A percentile compares a stretch with the other conserved stretches of the same genome.
Conservation (phyloP, 2,329 filamentous ascomycete species). For the Penicillium occitanis region DNA sequence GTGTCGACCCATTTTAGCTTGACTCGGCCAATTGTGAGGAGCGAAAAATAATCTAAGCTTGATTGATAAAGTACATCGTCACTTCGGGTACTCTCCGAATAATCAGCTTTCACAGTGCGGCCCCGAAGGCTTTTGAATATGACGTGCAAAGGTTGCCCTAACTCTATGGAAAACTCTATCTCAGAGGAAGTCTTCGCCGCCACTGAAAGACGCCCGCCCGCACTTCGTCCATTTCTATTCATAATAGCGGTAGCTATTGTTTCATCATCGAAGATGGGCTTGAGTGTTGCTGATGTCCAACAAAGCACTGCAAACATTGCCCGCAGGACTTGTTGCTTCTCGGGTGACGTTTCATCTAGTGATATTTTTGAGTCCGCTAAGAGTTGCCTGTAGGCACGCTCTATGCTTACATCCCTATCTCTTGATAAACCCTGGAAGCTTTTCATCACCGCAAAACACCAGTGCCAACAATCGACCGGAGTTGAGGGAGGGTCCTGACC, state of each 20-base stretch:
- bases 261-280: not conserved
- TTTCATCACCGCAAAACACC: not conserved
- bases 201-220: not conserved
- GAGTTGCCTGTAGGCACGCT: not conserved
- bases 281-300: not conserved
- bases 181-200: not conserved
- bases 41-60: conserved; percentile 18
- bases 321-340: not conserved
- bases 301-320: not conserved
- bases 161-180: not conserved
- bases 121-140: not conserved
- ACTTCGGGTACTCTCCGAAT: not conserved
- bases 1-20: conserved; percentile 20
- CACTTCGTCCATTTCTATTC: not conserved
- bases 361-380: not conserved
- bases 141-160: not conserved
- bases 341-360: not conserved
- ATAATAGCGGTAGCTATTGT: not conserved
- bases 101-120: not conserved
- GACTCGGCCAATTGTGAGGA: conserved; percentile 16
- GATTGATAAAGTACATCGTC: conserved; percentile 14
- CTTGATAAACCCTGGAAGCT: not conserved
- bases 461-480: not conserved
- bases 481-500: not conserved
- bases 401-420: not conserved